Base-by-base conservation (phyloP, 108 stramenopile species). In the Schizochytrium sp. region DNA sequence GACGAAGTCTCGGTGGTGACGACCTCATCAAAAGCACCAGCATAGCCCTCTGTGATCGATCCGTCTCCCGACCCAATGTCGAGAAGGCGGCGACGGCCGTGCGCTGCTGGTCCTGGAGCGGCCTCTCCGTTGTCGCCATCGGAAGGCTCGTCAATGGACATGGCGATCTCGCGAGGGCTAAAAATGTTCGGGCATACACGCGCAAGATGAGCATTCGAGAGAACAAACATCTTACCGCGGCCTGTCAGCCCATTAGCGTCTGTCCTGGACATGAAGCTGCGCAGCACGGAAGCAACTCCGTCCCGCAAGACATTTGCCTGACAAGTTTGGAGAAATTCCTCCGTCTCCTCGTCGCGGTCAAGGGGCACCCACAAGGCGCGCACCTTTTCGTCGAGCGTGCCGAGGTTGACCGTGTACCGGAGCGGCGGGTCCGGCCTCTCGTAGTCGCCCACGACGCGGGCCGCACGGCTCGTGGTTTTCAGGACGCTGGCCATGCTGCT, bases 261-360 rank as follows among this genome's bases (percentile, higher is more conserved):
- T 0, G 76, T 83, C 28, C 76, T 83, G 14, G 76, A 83, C 76
- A 83, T 83, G 76, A 83, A 83, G 25, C 25, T 83, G n/a, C 76
- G 45, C 23, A 83, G 76, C 25, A 83, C 18, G 48, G 48, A 45
- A 12, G 76, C 76, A 18, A 83, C 12, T 12, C 48, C 45, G 5
- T 83, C 76, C 18, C 28, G 19, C 1, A 83, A 53, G 23, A 45
- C 23, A 45, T 53, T 83, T 43, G 76, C 6, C 18, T 83, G 76
- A 45, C 76, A 83, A 6, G 48, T 53, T 23, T 83, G 43, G 2
- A 83, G 48, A 23, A 83, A 83, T 4, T 3, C 51, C n/a, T 53
- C 48, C 10, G 76, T 83, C 51, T 83, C 76, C 51, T 21, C 51
- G 76, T 83, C 76, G 43, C 19, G 44, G 18, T 53, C 76, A 12